Evolutionary conservation across 768 basidiomycete genomes (phyloP).

Genomic region (Lentinula detonsa): DNA sequence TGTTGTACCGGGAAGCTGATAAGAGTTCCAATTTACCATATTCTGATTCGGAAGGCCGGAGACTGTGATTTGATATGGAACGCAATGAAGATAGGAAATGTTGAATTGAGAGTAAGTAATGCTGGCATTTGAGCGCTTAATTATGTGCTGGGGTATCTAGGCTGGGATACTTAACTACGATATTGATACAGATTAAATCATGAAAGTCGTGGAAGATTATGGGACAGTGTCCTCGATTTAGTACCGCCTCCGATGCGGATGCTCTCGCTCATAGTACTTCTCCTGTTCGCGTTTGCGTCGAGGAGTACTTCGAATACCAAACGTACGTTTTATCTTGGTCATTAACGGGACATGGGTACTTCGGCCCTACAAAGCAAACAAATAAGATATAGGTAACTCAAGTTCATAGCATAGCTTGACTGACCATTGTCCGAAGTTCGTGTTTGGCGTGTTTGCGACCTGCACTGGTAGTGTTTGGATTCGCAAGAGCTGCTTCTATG

Average conservation of each 20-base stretch:
- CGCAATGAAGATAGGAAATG: too few relatives aligned
- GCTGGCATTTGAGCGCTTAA: too few relatives aligned
- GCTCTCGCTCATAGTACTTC: background rate
- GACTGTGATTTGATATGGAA: too few relatives aligned
- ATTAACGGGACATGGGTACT: conserved; percentile 42
- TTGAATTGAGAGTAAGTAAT: too few relatives aligned
- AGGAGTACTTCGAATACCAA: conserved; percentile 46
- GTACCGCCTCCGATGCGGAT: background rate
- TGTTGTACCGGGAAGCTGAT: background rate
- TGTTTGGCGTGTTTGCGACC: conserved; percentile 41
- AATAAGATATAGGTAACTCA: background rate
- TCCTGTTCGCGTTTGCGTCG: conserved; percentile 15
- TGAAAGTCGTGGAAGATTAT: too few relatives aligned
- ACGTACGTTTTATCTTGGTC: conserved; percentile 43
- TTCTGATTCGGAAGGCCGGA: background rate
- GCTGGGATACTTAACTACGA: too few relatives aligned
- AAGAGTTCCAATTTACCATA: background rate
- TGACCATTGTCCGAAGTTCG: conserved; percentile 40
- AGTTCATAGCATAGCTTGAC: conserved; percentile 9
- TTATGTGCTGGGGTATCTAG: too few relatives aligned
- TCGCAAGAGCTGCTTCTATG: conserved; percentile 41
- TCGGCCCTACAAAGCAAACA: conserved; percentile 30
- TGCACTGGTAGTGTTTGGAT: conserved; percentile 41
- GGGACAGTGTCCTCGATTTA: background rate
- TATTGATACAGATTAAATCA: too few relatives aligned